Base-by-base conservation (phyloP, 305 asterid genomes). In the Galium porrigens region DNA sequence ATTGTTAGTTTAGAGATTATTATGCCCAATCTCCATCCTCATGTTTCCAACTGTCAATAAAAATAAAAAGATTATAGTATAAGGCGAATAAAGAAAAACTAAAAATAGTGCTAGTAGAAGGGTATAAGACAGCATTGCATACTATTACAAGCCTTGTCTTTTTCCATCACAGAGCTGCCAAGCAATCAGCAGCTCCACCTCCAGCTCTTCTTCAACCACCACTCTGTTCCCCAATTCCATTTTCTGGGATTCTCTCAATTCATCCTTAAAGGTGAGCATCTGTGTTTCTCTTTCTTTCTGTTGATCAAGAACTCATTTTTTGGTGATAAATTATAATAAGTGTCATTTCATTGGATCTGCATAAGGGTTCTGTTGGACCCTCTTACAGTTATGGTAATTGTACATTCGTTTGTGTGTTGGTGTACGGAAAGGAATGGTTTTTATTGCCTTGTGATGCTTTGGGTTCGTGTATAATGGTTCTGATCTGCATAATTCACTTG, bases 31-130 rank as follows among this genome's bases (percentile, higher is more conserved):
- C 66, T 39, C 54, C 54, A 39, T 41, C 54, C 15, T 61, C 66
- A 61, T 25, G 56, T n/a, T 34, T 69, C 70, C 70, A 65, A 71
- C 75, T 65, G 67, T 49, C 75, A 49, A 64, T 56, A 27, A 10
- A 22, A 56, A 29, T 0, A 57, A 27, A 27, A 27, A 27, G 30
- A 27, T 27, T 27, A 27, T 2, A 22, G 7, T 57, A 4, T 27
- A 10, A 6, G 7, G 18, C 9, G 7, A 2, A 51, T 1, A 49
- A 51, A 51, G 2, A 51, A n/a, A 51, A 51, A n/a, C 55, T 14
- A 15, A 49, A 49, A 4, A n/a, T 6, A n/a, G 22, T 15, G 8
- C 15, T 41, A 41, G 46, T 41, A 41, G 46, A 41, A 41, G 46
- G 46, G 46, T 41, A 41, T 41, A 41, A 41, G 20, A 48, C 20